Evolutionary conservation across 805 yeast species (phyloP).

Genomic region (Candida railenensis): DNA sequence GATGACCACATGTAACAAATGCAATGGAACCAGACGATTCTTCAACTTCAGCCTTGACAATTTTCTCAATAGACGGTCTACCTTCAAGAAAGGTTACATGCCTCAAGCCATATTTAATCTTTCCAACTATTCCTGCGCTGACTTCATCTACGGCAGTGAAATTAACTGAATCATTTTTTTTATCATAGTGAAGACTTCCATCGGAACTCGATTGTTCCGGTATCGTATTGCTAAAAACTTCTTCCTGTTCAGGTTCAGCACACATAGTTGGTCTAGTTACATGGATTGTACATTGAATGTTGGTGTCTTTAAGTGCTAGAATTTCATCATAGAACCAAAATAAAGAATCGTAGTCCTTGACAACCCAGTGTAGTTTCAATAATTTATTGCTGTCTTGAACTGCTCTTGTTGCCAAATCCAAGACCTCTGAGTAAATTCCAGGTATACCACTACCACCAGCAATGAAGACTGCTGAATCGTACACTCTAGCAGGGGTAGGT

Average conservation of each 20-base stretch:
- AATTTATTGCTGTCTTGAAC: neutral
- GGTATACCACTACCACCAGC: conserved; percentile 72
- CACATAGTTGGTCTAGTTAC: conserved; percentile 24
- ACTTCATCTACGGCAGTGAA: neutral
- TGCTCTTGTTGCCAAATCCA: conserved; percentile 15
- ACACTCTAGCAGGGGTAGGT: conserved; percentile 45
- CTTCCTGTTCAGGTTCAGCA: neutral
- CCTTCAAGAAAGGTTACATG: conserved; percentile 35
- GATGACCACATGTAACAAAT: conserved; percentile 33
- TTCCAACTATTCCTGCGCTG: neutral
- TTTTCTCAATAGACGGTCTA: conserved; percentile 42
- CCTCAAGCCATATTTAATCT: conserved; percentile 12
- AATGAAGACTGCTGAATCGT: conserved; percentile 47
- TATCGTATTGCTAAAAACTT: neutral
- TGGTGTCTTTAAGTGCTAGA: conserved; percentile 20
- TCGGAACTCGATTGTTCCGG: neutral
- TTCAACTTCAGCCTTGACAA: conserved; percentile 32
- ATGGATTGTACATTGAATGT: conserved; percentile 29
- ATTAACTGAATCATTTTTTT: neutral
- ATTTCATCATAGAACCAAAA: conserved; percentile 50
- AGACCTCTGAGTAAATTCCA: conserved; percentile 48
- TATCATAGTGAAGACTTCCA: neutral
- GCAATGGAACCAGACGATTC: conserved; percentile 37
- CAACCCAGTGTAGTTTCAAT: conserved; percentile 25
- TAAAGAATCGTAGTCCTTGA: conserved; percentile 34